phyloP scores from a whole-genome alignment of 2,329 filamentous ascomycete species.

The Tolypocladium nubicola region DNA sequence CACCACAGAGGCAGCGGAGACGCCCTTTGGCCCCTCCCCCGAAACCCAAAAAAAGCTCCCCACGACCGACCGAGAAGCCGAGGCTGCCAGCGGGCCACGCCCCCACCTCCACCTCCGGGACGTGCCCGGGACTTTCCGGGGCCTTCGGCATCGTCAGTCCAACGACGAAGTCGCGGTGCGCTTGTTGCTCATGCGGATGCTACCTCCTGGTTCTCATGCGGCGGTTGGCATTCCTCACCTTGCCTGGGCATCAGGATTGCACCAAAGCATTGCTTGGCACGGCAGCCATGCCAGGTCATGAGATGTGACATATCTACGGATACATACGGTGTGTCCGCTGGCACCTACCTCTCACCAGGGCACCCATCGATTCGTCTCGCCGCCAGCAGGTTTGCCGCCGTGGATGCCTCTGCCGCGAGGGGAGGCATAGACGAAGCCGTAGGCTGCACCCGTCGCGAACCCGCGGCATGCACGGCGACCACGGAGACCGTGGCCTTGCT shows the following conservation, averaged over 20 bases:
- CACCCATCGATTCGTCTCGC: too few relatives aligned
- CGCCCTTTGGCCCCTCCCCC: background rate
- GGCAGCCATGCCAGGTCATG: too few relatives aligned
- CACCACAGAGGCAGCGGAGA: background rate
- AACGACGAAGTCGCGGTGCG: background rate
- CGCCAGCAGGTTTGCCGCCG: too few relatives aligned
- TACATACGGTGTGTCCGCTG: background rate
- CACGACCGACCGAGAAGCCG: constrained; percentile 16
- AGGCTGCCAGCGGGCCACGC: constrained; percentile 9
- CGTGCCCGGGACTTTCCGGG: background rate
- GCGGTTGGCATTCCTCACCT: background rate
- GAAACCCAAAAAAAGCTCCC: constrained; percentile 4
- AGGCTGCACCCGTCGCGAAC: too few relatives aligned
- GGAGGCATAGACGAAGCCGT: too few relatives aligned
- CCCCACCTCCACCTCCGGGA: background rate
- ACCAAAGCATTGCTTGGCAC: too few relatives aligned
- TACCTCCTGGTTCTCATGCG: too few relatives aligned
- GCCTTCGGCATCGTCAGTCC: background rate
- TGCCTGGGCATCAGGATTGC: too few relatives aligned
- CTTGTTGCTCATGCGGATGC: background rate
- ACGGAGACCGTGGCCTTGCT: background rate
- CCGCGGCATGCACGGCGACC: background rate
- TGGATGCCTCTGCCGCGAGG: too few relatives aligned
- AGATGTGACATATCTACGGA: too few relatives aligned
- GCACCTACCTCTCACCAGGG: background rate